These are phyloP conservation scores for Cubamyces lactineus DNA, from an alignment of 768 basidiomycete genomes.

Conservation along the genomic window DNA sequence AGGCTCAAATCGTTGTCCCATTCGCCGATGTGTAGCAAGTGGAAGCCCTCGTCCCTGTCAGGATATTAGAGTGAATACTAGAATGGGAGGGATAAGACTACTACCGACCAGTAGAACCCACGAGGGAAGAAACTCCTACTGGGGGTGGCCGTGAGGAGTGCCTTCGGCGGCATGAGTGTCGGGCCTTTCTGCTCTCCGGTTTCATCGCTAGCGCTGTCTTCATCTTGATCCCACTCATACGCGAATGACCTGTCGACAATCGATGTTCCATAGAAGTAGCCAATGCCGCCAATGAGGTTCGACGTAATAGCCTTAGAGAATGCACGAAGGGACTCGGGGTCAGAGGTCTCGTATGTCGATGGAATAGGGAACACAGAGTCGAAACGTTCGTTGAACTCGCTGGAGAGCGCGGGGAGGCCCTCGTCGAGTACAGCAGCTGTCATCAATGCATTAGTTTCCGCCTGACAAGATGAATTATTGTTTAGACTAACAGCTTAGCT, in stretches of 20 bases:
- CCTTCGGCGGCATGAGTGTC: slow-evolving; percentile 70
- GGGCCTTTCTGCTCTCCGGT: slow-evolving; percentile 54
- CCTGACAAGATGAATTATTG: background rate
- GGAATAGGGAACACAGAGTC: slow-evolving; percentile 69
- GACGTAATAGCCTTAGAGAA: slow-evolving; percentile 92
- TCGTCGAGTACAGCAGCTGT: slow-evolving; percentile 67
- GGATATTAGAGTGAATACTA: background rate
- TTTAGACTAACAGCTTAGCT: slow-evolving; percentile 58
- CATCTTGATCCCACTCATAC: slow-evolving; percentile 88
- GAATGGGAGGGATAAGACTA: background rate
- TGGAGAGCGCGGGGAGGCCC: slow-evolving; percentile 67
- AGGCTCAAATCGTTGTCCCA: slow-evolving; percentile 94
- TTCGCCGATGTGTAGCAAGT: slow-evolving; percentile 86
- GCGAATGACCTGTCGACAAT: slow-evolving; percentile 85
- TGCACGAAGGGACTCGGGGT: slow-evolving; percentile 51
- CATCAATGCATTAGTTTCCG: slow-evolving; percentile 1
- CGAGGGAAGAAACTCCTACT: slow-evolving; percentile 97
- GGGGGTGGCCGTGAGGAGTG: slow-evolving; percentile 88
- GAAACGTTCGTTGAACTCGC: slow-evolving; percentile 70
- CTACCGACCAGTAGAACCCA: slow-evolving; percentile 88
- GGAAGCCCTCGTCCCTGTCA: slow-evolving; percentile 94
- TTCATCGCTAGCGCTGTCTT: slow-evolving; percentile 51
- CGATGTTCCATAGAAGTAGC: slow-evolving; percentile 92
- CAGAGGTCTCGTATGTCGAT: slow-evolving; percentile 51
- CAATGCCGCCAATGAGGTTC: slow-evolving; percentile 90